These are phyloP conservation scores for Graphilbum ipis-grandicollis DNA, from an alignment of 2,329 filamentous ascomycete genomes.

Conservation along the genomic window DNA sequence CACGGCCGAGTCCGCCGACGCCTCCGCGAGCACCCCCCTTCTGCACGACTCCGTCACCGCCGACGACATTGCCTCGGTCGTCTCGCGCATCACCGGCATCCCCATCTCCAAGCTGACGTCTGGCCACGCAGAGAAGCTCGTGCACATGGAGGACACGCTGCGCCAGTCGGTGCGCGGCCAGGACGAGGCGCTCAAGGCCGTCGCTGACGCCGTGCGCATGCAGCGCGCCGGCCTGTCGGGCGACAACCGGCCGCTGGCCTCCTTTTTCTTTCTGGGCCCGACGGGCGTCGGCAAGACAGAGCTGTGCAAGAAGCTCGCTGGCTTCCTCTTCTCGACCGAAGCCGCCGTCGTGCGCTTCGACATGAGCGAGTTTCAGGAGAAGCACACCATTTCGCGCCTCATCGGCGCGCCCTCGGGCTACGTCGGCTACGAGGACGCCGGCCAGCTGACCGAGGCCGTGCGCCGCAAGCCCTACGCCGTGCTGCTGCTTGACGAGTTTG, in stretches of 20 bases:
- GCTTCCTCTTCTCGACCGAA: slow-evolving; percentile 85
- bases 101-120: slow-evolving; percentile 84
- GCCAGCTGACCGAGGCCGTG: slow-evolving; percentile 89
- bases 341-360: slow-evolving; percentile 85
- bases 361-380: slow-evolving; percentile 96
- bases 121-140: slow-evolving; percentile 84
- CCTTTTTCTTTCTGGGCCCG: slow-evolving; percentile 94
- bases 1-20: slow-evolving; percentile 12
- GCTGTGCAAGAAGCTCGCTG: slow-evolving; percentile 87
- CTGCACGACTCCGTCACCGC: slow-evolving; percentile 90
- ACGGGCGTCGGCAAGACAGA: slow-evolving; percentile 97
- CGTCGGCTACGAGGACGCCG: slow-evolving; percentile 91
- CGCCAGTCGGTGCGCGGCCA: slow-evolving; percentile 76
- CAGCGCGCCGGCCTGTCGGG: slow-evolving; percentile 84
- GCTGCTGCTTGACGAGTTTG: slow-evolving; percentile 89
- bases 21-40: slow-evolving; percentile 34
- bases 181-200: slow-evolving; percentile 80
- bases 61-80: slow-evolving; percentile 85
- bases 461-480: slow-evolving; percentile 91
- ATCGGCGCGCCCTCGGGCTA: slow-evolving; percentile 91
- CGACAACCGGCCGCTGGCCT: slow-evolving; percentile 79
- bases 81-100: slow-evolving; percentile 81
- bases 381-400: slow-evolving; percentile 82
- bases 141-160: slow-evolving; percentile 87
- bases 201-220: slow-evolving; percentile 83